Percentiles rank a stretch among this genome's conserved stretches.
These are phyloP conservation scores for Boletus eberwhitei DNA, from an alignment of 768 basidiomycete genomes.

Conservation along the genomic window DNA sequence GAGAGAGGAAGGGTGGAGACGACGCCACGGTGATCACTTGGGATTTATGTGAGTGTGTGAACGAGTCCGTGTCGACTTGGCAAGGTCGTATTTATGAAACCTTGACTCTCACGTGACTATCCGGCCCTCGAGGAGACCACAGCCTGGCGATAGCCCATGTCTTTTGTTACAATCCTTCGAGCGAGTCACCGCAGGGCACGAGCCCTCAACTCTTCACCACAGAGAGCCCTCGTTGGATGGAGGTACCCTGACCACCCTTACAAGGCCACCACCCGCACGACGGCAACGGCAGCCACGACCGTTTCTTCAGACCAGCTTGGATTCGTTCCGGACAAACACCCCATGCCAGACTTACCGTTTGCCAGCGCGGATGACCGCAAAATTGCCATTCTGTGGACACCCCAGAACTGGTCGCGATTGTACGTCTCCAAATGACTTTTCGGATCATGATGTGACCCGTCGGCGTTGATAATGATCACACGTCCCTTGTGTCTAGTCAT, in stretches of 20 bases:
- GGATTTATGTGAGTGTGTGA: too few species aligned
- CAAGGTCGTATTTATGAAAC: too few species aligned
- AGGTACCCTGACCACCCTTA: neutral
- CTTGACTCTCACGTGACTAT: too few species aligned
- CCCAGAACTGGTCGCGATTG: slow-evolving; percentile 73
- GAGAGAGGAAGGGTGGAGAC: slow-evolving; percentile 33
- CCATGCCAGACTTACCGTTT: slow-evolving; percentile 42
- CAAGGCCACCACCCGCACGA: neutral
- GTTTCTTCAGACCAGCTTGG: slow-evolving; percentile 31
- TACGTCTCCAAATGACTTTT: slow-evolving; percentile 36
- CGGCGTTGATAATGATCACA: neutral
- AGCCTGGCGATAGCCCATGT: neutral
- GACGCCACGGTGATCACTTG: slow-evolving; percentile 12
- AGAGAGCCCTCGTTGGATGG: neutral
- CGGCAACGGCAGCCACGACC: neutral
- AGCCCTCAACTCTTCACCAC: neutral
- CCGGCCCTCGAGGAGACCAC: too few species aligned
- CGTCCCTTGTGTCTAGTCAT: slow-evolving; percentile 53
- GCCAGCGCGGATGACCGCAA: slow-evolving; percentile 55
- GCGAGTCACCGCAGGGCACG: neutral
- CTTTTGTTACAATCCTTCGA: neutral
- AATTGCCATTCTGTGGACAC: slow-evolving; percentile 72
- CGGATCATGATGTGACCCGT: neutral
- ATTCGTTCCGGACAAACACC: slow-evolving; percentile 16
- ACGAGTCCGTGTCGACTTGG: too few species aligned